Base-by-base conservation (phyloP, 805 yeast species). In the Metschnikowia peoriensis region DNA sequence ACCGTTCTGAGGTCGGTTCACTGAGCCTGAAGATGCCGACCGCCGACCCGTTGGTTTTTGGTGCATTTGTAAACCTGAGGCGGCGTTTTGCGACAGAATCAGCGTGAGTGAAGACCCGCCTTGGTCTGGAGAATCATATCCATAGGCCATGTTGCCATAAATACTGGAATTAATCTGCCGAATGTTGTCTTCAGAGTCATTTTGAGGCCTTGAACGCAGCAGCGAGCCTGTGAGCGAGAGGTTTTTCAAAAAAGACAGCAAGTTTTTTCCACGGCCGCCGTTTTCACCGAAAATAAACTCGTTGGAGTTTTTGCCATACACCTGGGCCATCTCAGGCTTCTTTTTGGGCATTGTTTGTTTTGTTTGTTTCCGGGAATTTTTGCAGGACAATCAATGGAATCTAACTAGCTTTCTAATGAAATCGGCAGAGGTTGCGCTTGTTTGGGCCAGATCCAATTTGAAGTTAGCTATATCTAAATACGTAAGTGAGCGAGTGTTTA, bases 211-310 rank as follows among this genome's bases (percentile, higher is more conserved):
- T 34, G 41, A 63, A 53, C 28, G 62, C 59, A 4, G 55, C 58
- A 46, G 54, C 38, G 52, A 43, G 10, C 72, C 69, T 1, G 78
- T 72, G 48, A 74, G 62, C 41, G 77, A 70, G 32, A 75, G 68
- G 41, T 78, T 73, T 55, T 73, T 75, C 51, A 82, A 68, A 63
- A 81, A 79, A 44, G 80, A 71, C 52, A 84, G 72, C 11, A 82
- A 72, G 40, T 82, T 75, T 51, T 82, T 82, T 2, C 89, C 89
- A 44, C 78, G 74, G 12, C 89, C 89, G 16, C 90, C 90, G 40
- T 78, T 76, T 59, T 85, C 88, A 27, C 85, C 86, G 58, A 85
- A 85, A 15, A 84, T 71, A 60, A 83, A 85, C 63, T 85, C 90
- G 56, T 81, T 80, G 60, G 66, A 69, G 51, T 69, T 52, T 45